Evolutionary conservation across 1,284 basidiomycete genomes (phyloP).

Genomic region (Ustilago lituana): DNA sequence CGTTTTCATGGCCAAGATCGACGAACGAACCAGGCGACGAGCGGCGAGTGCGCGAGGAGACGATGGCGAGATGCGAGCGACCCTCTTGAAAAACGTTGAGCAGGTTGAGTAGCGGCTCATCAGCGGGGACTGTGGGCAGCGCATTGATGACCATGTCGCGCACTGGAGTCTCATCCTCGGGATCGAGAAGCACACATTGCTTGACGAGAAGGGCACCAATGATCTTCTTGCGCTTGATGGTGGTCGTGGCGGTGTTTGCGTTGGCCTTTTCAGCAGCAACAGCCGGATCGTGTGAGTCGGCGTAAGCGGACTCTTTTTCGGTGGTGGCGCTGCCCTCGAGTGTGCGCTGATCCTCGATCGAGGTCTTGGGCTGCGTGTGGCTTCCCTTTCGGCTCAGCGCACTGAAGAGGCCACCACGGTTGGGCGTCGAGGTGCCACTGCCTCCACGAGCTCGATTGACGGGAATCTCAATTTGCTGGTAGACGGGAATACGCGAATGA

Average conservation of each 20-base stretch:
- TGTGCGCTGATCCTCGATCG: slow-evolving; percentile 36
- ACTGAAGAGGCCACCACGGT: slow-evolving; percentile 33
- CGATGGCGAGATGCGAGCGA: slow-evolving; percentile 88
- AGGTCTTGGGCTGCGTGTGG: slow-evolving; percentile 19
- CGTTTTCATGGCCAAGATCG: slow-evolving; percentile 48
- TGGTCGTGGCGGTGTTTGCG: slow-evolving; percentile 9
- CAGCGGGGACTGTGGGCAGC: slow-evolving; percentile 83
- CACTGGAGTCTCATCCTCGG: slow-evolving; percentile 72
- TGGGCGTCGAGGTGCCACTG: slow-evolving; percentile 46
- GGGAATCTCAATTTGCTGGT: slow-evolving; percentile 69
- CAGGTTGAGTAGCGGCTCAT: slow-evolving; percentile 85
- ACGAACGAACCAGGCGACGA: slow-evolving; percentile 59
- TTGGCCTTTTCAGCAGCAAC: slow-evolving; percentile 59
- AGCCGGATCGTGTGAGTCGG: slow-evolving; percentile 61
- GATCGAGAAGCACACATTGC: slow-evolving; percentile 86
- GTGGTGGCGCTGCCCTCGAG: slow-evolving; percentile 29
- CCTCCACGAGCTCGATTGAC: slow-evolving; percentile 33
- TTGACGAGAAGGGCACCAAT: slow-evolving; percentile 84
- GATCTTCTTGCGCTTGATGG: slow-evolving; percentile 74
- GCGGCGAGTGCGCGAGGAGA: slow-evolving; percentile 69
- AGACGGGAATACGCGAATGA: slow-evolving; percentile 74
- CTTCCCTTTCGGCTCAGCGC: slow-evolving; percentile 67
- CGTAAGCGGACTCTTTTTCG: slow-evolving; percentile 32
- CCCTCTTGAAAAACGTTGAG: slow-evolving; percentile 91
- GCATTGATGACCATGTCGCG: slow-evolving; percentile 73